Evolutionary conservation across 805 yeast species (phyloP).

Genomic region (Isabelozyma pseudorhagii): DNA sequence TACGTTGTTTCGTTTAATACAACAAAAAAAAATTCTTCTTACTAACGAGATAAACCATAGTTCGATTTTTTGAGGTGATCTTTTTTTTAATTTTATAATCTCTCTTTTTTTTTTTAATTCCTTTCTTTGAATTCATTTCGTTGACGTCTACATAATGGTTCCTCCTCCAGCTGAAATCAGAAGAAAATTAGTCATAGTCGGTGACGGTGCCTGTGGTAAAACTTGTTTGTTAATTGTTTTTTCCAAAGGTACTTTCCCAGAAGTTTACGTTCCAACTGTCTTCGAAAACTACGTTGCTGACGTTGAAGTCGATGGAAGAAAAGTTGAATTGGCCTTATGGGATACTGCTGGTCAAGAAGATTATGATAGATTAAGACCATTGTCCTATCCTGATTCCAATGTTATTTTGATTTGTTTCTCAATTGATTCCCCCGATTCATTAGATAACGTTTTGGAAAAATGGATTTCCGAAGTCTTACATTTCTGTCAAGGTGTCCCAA

Average conservation of each 20-base stretch:
- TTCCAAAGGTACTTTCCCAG: conserved; percentile 89
- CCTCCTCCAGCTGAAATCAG: conserved; percentile 55
- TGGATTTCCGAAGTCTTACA: conserved; percentile 94
- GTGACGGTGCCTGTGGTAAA: conserved; percentile 98
- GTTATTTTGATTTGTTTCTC: conserved; percentile 91
- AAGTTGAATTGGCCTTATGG: conserved; percentile 91
- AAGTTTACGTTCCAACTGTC: conserved; percentile 93
- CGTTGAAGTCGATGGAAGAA: conserved; percentile 60
- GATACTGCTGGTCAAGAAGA: conserved; percentile 99
- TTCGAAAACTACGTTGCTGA: conserved; percentile 97
- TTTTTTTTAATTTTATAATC: background rate
- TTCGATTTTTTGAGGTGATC: background rate
- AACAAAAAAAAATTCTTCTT: too few relatives aligned
- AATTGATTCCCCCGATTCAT: conserved; percentile 85
- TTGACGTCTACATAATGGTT: conserved; percentile 18
- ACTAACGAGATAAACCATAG: background rate
- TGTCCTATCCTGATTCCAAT: conserved; percentile 88
- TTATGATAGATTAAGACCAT: conserved; percentile 88
- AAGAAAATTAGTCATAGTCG: conserved; percentile 89
- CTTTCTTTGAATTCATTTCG: background rate
- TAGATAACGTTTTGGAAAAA: conserved; percentile 91
- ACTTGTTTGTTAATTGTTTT: conserved; percentile 83
- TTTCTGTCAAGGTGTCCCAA: conserved; percentile 93
- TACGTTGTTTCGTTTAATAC: too few relatives aligned
- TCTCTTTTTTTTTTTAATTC: background rate